Evolutionary conservation across 2,329 filamentous ascomycete species (phyloP), one percentile per base, ranked within the genome.

Genomic region (Aquanectria penicillioides): DNA sequence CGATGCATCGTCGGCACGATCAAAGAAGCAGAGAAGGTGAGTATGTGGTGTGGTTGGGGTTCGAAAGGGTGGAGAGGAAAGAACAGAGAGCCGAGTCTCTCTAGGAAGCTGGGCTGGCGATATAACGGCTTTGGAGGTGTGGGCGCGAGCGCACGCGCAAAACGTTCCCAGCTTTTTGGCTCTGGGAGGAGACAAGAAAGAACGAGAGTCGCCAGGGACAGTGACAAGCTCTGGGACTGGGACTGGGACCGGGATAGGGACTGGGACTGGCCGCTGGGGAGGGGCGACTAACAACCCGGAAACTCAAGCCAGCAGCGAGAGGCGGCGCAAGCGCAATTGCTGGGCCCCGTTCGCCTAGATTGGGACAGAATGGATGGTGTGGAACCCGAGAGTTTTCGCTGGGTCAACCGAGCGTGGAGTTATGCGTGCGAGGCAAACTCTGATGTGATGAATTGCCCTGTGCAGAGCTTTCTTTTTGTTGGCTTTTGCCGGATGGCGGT

Each of bases 51-150:
- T 64, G 56, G n/a, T n/a, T n/a, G n/a, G n/a, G n/a, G n/a, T n/a
- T n/a, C n/a, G n/a, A n/a, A n/a, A n/a, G 58, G 64, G 55, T 31
- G 22, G 28, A 44, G 37, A 36, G 36, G 31, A 33, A 20, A 26
- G 37, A 26, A 17, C 48, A 37, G 57, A 57, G 48, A 62, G 49
- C 64, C 64, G 60, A 64, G 51, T 57, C 55, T 61, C 66, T 67
- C 64, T 56, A 64, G 51, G 62, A 56, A 69, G 66, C 64, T 69
- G 66, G 65, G 64, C 61, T 66, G 64, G 66, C 61, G 66, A 69
- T 69, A 58, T 69, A 67, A 68, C 66, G 60, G 67, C 63, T 69
- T 69, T 64, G 64, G 66, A 66, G 66, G 65, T 68, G 66, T 68
- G 66, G 66, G 66, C 66, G 63, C 58, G 53, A 55, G 61, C 65